phyloP scores from a whole-genome alignment of 2,329 filamentous ascomycete species.

The Cytospora leucostoma region DNA sequence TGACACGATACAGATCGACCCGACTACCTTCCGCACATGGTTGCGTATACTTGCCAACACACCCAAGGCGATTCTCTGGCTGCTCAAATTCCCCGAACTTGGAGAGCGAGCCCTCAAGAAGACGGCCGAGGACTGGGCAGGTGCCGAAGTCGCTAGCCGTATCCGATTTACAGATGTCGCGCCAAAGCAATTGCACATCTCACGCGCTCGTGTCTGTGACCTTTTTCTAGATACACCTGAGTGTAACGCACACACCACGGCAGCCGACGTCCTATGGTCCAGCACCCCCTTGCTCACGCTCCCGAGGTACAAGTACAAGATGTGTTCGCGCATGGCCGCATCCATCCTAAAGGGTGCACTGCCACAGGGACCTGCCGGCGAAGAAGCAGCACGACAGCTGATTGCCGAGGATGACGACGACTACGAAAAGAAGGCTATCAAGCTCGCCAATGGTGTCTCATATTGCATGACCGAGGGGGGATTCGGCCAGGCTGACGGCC shows the following conservation, averaged over 20 bases:
- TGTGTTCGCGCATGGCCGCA: constrained; percentile 98
- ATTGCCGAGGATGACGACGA: constrained; percentile 77
- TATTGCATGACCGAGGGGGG: constrained; percentile 53
- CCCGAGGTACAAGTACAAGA: constrained; percentile 93
- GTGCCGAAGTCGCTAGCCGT: constrained; percentile 78
- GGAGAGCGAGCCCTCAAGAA: constrained; percentile 82
- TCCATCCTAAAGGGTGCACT: constrained; percentile 90
- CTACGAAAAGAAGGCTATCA: constrained; percentile 78
- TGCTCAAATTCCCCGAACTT: constrained; percentile 92
- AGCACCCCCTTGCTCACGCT: constrained; percentile 90
- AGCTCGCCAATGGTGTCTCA: constrained; percentile 62
- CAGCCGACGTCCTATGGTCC: constrained; percentile 94
- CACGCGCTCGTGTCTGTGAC: constrained; percentile 87
- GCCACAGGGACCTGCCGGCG: constrained; percentile 69
- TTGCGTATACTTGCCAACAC: constrained; percentile 83
- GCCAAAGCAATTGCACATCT: constrained; percentile 91
- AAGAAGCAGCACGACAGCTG: constrained; percentile 69
- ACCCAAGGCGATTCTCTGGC: constrained; percentile 89
- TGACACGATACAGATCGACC: constrained; percentile 73
- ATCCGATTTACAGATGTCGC: constrained; percentile 97
- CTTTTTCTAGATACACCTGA: constrained; percentile 96
- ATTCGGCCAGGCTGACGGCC: constrained; percentile 61
- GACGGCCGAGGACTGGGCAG: constrained; percentile 82
- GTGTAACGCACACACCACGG: constrained; percentile 97
- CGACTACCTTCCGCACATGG: constrained; percentile 94